Base-by-base conservation (phyloP, 352 stramenopile genomes). In the Globisporangium paroecandrum region DNA sequence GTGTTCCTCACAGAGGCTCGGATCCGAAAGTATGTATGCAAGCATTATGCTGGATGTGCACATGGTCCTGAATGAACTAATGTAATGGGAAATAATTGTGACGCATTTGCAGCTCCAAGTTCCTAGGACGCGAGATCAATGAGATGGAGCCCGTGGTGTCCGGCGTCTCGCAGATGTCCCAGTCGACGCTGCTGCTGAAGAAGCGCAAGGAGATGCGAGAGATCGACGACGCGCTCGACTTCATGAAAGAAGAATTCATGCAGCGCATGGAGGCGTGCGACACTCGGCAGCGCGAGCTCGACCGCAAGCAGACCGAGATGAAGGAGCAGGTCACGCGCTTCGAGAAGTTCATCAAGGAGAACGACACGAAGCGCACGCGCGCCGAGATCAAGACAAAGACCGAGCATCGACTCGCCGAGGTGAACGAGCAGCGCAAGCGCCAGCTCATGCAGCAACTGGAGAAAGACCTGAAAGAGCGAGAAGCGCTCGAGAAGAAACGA, bases 301-400 rank as follows among this genome's bases (percentile, higher is more conserved):
- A 97, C 65, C 78, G 82, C 43, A 96, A 97, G 67, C 91, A 97
- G 68, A 68, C 81, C 38, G 90, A 97, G 62, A 97, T 97, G 91
- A 90, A 92, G 71, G 89, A 97, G 24, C 89, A 97, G 65, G 90
- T 98, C 20, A 66, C 82, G 27, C 89, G 90, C 20, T 98, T 97
- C 68, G 91, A 98, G 64, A 97, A 97, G 60, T 98, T 98, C 67
- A 97, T 98, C 69, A 95, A 97, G 68, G 90, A 97, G 69, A 98
- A 98, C 69, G 90, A 97, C 68, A 89, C 88, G 0, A 98, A 98
- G 68, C 77, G 90, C 43, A 90, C 81, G 53, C 78, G 89, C 27
- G 93, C 91, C 8, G 91, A 98, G 69, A 69, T 93, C 8, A 97
- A 97, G 69, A 78, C 75, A 47, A 98, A 97, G 73, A 89, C 82